phyloP scores from a whole-genome alignment of 768 basidiomycete species.

The Suillus americanus region DNA sequence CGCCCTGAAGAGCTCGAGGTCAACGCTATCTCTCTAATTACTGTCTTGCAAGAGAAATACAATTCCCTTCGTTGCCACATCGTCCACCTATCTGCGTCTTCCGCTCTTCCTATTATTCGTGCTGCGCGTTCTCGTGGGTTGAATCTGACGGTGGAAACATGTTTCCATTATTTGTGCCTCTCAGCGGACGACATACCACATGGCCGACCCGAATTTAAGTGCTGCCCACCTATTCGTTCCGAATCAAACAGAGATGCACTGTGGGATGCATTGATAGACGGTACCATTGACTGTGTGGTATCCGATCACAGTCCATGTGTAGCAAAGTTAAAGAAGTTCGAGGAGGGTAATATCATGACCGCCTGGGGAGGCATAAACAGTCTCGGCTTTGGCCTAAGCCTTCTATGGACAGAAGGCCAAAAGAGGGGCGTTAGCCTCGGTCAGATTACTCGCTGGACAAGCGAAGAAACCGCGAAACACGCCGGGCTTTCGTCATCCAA shows the following conservation, averaged over 20 bases:
- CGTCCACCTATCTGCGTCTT: conserved; percentile 89
- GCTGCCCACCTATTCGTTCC: conserved; percentile 90
- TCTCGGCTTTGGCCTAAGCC: conserved; percentile 83
- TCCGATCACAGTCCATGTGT: conserved; percentile 96
- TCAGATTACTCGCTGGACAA: conserved; percentile 75
- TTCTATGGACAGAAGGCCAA: conserved; percentile 84
- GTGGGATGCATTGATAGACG: conserved; percentile 81
- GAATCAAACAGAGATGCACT: conserved; percentile 68
- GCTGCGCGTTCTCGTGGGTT: conserved; percentile 62
- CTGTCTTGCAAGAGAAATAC: conserved; percentile 56
- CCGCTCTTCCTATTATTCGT: conserved; percentile 75
- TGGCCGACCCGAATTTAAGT: conserved; percentile 88
- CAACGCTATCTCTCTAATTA: conserved; percentile 79
- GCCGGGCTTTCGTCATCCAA: conserved; percentile 71
- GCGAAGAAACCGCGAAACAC: conserved; percentile 72
- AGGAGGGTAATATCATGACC: conserved; percentile 77
- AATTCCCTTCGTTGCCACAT: conserved; percentile 84
- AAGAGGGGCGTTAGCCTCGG: conserved; percentile 50
- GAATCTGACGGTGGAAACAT: conserved; percentile 91
- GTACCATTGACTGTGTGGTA: conserved; percentile 88
- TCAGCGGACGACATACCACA: conserved; percentile 69
- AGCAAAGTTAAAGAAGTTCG: conserved; percentile 73
- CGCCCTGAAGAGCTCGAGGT: conserved; percentile 80
- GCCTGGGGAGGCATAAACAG: conserved; percentile 97
- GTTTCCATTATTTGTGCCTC: conserved; percentile 93